Evolutionary conservation across 2,329 filamentous ascomycete genomes (phyloP).

Genomic region (Ceratocystis papillata): DNA sequence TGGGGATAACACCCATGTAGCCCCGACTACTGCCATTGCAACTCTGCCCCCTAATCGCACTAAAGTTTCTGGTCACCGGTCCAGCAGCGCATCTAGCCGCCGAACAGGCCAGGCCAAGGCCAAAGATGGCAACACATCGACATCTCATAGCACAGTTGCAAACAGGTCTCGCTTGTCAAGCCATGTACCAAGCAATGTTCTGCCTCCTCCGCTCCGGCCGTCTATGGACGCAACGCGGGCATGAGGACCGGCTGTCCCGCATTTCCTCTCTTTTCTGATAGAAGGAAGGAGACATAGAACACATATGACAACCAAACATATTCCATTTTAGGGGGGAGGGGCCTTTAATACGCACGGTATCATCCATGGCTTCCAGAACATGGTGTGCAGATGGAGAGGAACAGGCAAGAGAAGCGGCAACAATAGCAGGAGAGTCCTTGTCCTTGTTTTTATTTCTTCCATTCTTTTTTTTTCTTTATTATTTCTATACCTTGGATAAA

Average conservation of each 20-base stretch:
- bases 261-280: neutral
- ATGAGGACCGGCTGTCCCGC: neutral
- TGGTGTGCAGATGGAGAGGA: slow-evolving; percentile 10
- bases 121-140: slow-evolving; percentile 12
- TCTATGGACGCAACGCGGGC: slow-evolving; percentile 21
- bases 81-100: slow-evolving; percentile 1
- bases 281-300: neutral
- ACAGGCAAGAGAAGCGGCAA: neutral
- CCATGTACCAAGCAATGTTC: slow-evolving; percentile 16
- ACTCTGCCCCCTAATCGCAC: neutral
- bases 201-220: slow-evolving; percentile 19
- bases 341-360: neutral
- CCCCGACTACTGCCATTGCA: neutral
- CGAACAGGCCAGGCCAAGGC: slow-evolving; percentile 18
- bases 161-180: slow-evolving; percentile 13
- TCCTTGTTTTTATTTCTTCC: slow-evolving; percentile 16
- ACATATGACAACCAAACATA: neutral
- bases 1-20: neutral
- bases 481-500: slow-evolving; percentile 21
- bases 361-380: slow-evolving; percentile 16
- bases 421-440: neutral
- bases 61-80: neutral
- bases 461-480: slow-evolving; percentile 9
- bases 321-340: too few relatives aligned
- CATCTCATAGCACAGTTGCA: neutral